Percentiles rank a stretch among this genome's conserved stretches.
Conservation (phyloP, 129 eudicot genomes). For the Oenanthe sinensis region DNA sequence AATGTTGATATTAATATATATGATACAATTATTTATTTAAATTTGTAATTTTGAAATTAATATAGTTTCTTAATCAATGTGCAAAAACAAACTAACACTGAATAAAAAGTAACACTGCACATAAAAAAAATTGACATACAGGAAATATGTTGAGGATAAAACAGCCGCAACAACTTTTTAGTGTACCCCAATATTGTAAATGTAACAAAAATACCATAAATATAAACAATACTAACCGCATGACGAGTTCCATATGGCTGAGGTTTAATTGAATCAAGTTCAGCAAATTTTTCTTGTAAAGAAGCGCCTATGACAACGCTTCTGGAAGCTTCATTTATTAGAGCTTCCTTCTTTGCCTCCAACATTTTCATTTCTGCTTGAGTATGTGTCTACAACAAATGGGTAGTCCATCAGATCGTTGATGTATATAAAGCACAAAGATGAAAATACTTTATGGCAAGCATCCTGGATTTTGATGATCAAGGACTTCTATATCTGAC, state of each 20-base stretch:
- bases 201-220: conserved; percentile 3
- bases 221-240: conserved; percentile 52
- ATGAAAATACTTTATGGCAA: neutral
- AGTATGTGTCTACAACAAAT: conserved; percentile 59
- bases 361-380: conserved; percentile 82
- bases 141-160: neutral
- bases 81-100: neutral
- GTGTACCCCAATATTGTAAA: conserved; percentile 8
- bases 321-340: conserved; percentile 47
- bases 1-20: neutral
- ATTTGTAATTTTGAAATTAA: neutral
- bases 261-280: conserved; percentile 64
- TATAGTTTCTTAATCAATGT: neutral
- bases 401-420: conserved; percentile 8
- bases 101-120: neutral
- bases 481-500: neutral
- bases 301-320: conserved; percentile 30
- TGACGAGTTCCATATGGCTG: conserved; percentile 72
- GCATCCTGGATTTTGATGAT: neutral
- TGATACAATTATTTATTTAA: neutral
- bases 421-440: conserved; percentile 10
- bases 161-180: neutral
- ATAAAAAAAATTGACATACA: neutral
- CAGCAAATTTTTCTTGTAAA: conserved; percentile 50
- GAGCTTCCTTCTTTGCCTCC: conserved; percentile 77